Conservation (phyloP, 768 basidiomycete genomes). For the Suillus americanus region DNA sequence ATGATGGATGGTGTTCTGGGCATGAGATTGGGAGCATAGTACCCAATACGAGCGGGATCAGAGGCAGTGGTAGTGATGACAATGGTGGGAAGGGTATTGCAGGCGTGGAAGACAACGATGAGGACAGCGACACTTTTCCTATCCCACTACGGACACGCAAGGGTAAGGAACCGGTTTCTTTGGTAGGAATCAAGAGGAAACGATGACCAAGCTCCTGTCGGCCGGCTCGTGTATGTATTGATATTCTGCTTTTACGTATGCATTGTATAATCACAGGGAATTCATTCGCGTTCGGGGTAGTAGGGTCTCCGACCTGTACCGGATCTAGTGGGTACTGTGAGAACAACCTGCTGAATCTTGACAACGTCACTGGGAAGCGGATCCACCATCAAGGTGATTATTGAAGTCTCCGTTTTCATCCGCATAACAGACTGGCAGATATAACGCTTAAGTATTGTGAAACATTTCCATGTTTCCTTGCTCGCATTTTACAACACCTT, state of each 20-base stretch:
- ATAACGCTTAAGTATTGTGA: constrained; percentile 2
- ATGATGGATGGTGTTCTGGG: constrained; percentile 44
- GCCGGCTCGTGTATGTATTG: constrained; percentile 2
- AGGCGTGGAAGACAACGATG: constrained; percentile 57
- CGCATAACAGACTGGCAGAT: constrained; percentile 3
- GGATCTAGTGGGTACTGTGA: constrained; percentile 21
- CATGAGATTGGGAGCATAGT: constrained; percentile 53
- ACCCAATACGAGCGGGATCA: constrained; percentile 63
- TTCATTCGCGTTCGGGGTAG: constrained; percentile 2
- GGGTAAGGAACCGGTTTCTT: constrained; percentile 49
- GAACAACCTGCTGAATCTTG: constrained; percentile 13
- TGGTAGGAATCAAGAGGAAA: constrained; percentile 63
- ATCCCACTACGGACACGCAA: constrained; percentile 70
- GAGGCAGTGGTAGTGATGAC: constrained; percentile 36
- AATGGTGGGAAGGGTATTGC: constrained; percentile 22
- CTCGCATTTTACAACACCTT: constrained; percentile 2
- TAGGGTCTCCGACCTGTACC: constrained; percentile 16
- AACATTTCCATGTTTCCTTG: constrained; percentile 8
- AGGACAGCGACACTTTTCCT: constrained; percentile 69
- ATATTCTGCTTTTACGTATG: constrained; percentile 8
- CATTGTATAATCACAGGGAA: constrained; percentile 17
- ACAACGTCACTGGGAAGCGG: not conserved
- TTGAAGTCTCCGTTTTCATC: constrained; percentile 20
- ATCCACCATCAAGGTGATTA: constrained; percentile 3
- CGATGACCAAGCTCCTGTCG: constrained; percentile 38